phyloP scores from a whole-genome alignment of 2,329 filamentous ascomycete genomes.

The Grosmannia serpens region DNA sequence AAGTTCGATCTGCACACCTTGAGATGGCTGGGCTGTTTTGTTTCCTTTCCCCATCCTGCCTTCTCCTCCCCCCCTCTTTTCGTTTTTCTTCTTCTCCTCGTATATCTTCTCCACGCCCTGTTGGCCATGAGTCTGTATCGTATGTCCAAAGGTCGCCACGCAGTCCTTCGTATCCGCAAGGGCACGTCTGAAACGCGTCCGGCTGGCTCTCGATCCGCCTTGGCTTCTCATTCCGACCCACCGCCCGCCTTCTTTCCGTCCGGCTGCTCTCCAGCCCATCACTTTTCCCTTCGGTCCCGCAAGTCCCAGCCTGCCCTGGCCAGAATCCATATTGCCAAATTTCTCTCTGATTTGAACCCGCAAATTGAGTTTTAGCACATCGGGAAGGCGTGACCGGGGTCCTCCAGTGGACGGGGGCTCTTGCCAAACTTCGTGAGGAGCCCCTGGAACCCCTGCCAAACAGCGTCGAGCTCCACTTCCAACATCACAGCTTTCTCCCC shows the following conservation, averaged over 20 bases:
- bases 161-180: background rate
- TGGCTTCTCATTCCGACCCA: background rate
- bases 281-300: background rate
- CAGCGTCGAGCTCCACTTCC: background rate
- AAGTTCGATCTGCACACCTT: no score
- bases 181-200: constrained; percentile 8
- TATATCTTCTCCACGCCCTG: background rate
- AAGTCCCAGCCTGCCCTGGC: background rate
- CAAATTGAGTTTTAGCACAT: constrained; percentile 7
- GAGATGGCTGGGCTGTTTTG: background rate
- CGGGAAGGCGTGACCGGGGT: constrained; percentile 10
- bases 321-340: background rate
- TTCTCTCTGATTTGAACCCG: constrained; percentile 6
- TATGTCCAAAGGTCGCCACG: background rate
- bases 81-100: background rate
- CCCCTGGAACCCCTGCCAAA: background rate
- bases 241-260: background rate
- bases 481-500: background rate
- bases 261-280: background rate
- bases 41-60: background rate
- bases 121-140: background rate
- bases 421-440: constrained; percentile 2
- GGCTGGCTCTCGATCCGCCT: background rate
- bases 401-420: background rate
- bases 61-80: background rate